Evolutionary conservation across 352 stramenopile species (phyloP), one percentile per base, ranked within the genome.

Genomic region (Globisporangium mamillatum): DNA sequence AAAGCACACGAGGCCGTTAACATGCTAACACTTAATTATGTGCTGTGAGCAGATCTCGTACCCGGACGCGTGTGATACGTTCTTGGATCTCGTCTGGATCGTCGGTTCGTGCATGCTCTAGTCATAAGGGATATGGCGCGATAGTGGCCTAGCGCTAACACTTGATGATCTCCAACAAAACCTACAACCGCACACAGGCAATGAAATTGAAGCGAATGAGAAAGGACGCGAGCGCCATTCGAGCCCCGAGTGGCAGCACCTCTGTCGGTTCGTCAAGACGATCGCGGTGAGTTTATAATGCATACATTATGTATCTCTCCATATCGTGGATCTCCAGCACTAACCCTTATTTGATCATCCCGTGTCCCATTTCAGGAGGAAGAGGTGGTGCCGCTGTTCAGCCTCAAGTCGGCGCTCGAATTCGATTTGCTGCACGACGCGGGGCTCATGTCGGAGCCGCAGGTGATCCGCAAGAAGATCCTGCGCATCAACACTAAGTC

Each of bases 401-500:
- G 67, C 38, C 78, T 95, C 62, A 91, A 93, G 62, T 73, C 75
- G 9, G 76, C 82, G 20, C 78, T 95, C 2, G 88, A 95, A 76
- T 81, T 87, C 57, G 88, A 95, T 50, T 60, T 94, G 34, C 72
- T 95, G 34, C 85, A 93, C 60, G 74, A 84, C 41, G 86, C 85
- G 0, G 84, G 84, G 2, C 74, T 95, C 44, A 67, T 79, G 34
- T 69, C 67, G 0, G 74, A 92, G 34, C 84, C 84, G 9, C 68
- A 74, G 8, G 55, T 79, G n/a, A 75, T 93, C 70, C 71, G 62
- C 16, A 91, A 88, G 70, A 94, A 93, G 66, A 76, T 92, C 74
- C 73, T 95, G 24, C 86, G 88, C 22, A 90, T 93, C 63, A 95
- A 95, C 69, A 95, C 88, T 52, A 93, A 93, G 72, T 93, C 80